These are phyloP conservation scores for Logfia minima DNA, from an alignment of 129 eudicot genomes.

Conservation along the genomic window DNA sequence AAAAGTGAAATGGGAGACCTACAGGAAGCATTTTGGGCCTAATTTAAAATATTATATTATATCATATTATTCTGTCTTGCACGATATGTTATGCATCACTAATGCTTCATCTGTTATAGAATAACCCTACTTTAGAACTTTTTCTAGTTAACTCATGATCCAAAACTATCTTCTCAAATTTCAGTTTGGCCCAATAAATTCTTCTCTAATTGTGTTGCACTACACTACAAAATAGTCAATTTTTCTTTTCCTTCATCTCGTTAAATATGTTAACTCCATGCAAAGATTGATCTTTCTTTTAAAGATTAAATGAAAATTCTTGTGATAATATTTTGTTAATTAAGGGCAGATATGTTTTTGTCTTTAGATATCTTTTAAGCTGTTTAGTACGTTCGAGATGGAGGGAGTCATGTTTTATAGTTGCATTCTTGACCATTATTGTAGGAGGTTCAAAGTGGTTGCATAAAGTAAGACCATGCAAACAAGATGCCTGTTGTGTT, in stretches of 20 bases:
- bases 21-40: too few relatives aligned
- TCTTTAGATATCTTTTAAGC: neutral
- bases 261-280: neutral
- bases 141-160: neutral
- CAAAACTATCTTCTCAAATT: neutral
- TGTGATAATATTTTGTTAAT: neutral
- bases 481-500: constrained; percentile 81
- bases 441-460: constrained; percentile 97
- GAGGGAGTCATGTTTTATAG: constrained; percentile 2
- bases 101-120: too few relatives aligned
- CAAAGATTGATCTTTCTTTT: neutral
- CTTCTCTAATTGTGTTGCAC: neutral
- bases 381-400: neutral
- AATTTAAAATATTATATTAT: too few relatives aligned
- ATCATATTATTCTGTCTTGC: too few relatives aligned
- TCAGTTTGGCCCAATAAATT: neutral
- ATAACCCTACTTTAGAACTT: too few relatives aligned
- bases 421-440: constrained; percentile 14
- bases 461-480: constrained; percentile 73
- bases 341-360: neutral
- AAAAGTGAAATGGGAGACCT: too few relatives aligned
- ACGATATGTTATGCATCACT: too few relatives aligned
- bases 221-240: neutral
- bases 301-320: neutral
- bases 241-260: neutral